Percentiles rank a stretch among this genome's conserved stretches.
These are phyloP conservation scores for Dittrichia graveolens DNA, from an alignment of 129 eudicot genomes.

Conservation along the genomic window DNA sequence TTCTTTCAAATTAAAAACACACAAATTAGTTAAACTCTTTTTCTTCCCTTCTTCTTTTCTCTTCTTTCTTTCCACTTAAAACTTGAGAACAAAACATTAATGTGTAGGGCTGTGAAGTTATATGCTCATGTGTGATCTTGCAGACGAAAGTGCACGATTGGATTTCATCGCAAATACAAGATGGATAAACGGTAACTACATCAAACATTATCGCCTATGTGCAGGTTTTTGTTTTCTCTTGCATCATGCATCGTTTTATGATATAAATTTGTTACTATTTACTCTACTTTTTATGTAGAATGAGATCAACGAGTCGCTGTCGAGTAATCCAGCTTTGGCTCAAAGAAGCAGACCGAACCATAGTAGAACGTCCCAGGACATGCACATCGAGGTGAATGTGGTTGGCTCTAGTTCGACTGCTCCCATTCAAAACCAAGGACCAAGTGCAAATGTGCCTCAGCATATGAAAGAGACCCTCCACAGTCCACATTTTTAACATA, in stretches of 20 bases:
- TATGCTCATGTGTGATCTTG: constrained; percentile 18
- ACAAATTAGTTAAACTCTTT: too few relatives aligned
- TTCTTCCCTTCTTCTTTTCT: too few relatives aligned
- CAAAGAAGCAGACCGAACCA: too few relatives aligned
- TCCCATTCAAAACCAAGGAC: constrained; percentile 4
- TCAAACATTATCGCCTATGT: constrained; percentile 21
- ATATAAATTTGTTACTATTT: neutral
- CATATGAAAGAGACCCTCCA: constrained; percentile 31
- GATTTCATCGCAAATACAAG: constrained; percentile 19
- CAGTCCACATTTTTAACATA: too few relatives aligned
- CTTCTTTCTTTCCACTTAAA: too few relatives aligned
- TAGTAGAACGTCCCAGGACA: too few relatives aligned
- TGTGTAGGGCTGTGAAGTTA: neutral
- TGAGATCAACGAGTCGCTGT: constrained; percentile 24
- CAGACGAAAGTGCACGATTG: constrained; percentile 29
- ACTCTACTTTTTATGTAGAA: constrained; percentile 3
- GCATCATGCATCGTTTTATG: neutral
- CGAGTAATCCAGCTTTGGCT: too few relatives aligned
- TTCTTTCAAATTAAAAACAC: too few relatives aligned
- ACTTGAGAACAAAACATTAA: too few relatives aligned
- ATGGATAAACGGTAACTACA: constrained; percentile 23
- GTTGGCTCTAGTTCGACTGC: constrained; percentile 6
- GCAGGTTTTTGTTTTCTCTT: constrained; percentile 32
- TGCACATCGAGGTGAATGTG: constrained; percentile 1
- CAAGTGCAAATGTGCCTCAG: constrained; percentile 17